phyloP scores from a whole-genome alignment of 352 stramenopile genomes.

The Phytopythium cucurbitacearum region DNA sequence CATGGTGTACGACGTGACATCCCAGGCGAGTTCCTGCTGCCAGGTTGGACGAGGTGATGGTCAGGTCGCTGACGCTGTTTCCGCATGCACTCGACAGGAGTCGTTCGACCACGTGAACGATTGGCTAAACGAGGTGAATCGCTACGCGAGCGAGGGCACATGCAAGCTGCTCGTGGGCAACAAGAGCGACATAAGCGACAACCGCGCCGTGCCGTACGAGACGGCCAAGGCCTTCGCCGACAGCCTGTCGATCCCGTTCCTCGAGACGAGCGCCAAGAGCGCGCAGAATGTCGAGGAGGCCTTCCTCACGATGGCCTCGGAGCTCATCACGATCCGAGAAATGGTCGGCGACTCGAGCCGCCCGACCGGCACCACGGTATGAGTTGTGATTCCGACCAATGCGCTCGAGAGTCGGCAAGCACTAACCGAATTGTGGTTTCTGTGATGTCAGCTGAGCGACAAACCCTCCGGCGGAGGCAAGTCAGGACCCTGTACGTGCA shows the following conservation, averaged over 20 bases:
- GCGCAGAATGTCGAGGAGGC: slow-evolving; percentile 98
- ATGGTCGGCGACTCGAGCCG: slow-evolving; percentile 78
- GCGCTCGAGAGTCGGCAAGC: not conserved
- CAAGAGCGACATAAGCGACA: slow-evolving; percentile 98
- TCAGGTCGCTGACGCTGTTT: not conserved
- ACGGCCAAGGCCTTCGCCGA: slow-evolving; percentile 97
- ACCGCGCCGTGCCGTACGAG: slow-evolving; percentile 95
- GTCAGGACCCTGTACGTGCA: slow-evolving; percentile 34
- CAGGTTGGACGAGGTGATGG: not conserved
- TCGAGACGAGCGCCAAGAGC: slow-evolving; percentile 99
- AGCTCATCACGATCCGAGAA: slow-evolving; percentile 94
- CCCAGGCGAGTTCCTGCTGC: slow-evolving; percentile 46
- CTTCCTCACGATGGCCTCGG: slow-evolving; percentile 98
- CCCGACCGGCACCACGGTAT: slow-evolving; percentile 61
- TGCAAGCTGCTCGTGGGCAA: slow-evolving; percentile 99
- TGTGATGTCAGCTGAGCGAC: slow-evolving; percentile 25
- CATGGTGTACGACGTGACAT: slow-evolving; percentile 99
- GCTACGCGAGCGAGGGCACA: slow-evolving; percentile 97
- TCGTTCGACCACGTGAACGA: slow-evolving; percentile 99
- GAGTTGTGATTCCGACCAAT: slow-evolving; percentile 4
- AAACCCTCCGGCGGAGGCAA: slow-evolving; percentile 29
- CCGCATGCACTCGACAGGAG: slow-evolving; percentile 51
- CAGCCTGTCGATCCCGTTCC: slow-evolving; percentile 96
- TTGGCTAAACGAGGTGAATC: slow-evolving; percentile 99
- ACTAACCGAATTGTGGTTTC: slow-evolving; percentile 9